These are phyloP conservation scores for Balansia obtecta DNA, from an alignment of 2,329 filamentous ascomycete genomes.

Conservation along the genomic window DNA sequence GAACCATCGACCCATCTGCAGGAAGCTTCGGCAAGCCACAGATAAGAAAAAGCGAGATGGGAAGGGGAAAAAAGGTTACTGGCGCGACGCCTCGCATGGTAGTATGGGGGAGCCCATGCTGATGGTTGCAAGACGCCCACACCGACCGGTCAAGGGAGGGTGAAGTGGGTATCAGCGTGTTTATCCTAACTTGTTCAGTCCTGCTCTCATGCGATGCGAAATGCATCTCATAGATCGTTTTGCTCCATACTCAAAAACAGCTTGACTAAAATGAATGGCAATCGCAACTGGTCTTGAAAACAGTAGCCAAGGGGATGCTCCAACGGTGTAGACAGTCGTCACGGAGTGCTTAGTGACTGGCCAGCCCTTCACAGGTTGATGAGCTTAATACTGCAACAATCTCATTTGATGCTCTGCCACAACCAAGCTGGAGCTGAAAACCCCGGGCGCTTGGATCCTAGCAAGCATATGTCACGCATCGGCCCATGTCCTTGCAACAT, in stretches of 20 bases:
- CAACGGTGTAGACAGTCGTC: too few relatives aligned
- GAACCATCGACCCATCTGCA: background rate
- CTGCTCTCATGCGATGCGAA: background rate
- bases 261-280: background rate
- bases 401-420: background rate
- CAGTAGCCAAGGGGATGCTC: background rate
- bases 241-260: background rate
- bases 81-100: constrained; percentile 3
- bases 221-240: background rate
- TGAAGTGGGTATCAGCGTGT: background rate
- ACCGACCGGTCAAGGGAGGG: background rate
- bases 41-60: background rate
- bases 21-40: background rate
- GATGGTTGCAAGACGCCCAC: background rate
- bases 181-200: background rate
- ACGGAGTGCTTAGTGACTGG: too few relatives aligned
- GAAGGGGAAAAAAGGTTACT: background rate
- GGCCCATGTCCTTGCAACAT: background rate
- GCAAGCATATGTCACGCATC: background rate
- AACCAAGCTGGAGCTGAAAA: background rate
- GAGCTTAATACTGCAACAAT: background rate
- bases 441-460: background rate
- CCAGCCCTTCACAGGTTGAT: too few relatives aligned
- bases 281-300: background rate
- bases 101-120: background rate